Conservation (phyloP, 1,139 yeast species). For the Taphrina pruni region DNA sequence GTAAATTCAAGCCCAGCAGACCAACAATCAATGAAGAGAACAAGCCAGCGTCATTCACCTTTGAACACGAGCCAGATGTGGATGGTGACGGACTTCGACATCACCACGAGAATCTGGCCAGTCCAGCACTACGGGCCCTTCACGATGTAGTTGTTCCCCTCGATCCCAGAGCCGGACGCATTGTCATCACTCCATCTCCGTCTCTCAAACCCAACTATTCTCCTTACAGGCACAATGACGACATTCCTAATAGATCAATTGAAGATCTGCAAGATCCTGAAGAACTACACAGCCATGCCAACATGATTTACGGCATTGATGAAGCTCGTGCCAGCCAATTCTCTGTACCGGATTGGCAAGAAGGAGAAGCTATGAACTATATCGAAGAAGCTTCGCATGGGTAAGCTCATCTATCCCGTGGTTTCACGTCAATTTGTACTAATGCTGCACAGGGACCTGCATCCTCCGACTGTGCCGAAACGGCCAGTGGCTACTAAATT, state of each 20-base stretch:
- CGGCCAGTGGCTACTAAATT: constrained; percentile 30
- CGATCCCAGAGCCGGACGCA: constrained; percentile 38
- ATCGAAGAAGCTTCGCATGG: constrained; percentile 40
- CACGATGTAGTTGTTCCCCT: constrained; percentile 36
- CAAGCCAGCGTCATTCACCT: constrained; percentile 30
- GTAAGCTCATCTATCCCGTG: background rate
- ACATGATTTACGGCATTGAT: constrained; percentile 39
- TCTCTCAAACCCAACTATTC: constrained; percentile 31
- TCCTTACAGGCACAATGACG: constrained; percentile 33
- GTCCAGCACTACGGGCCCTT: constrained; percentile 33
- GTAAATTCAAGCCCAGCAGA: background rate
- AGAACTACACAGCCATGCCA: constrained; percentile 36
- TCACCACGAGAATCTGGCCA: constrained; percentile 32
- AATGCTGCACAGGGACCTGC: constrained; percentile 1
- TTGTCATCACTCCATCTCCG: constrained; percentile 37
- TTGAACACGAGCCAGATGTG: constrained; percentile 39
- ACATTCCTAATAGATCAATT: constrained; percentile 33
- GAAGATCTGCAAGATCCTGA: constrained; percentile 39
- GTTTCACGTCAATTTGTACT: background rate
- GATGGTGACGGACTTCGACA: constrained; percentile 35
- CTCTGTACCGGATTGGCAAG: constrained; percentile 39
- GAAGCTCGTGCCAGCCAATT: constrained; percentile 33
- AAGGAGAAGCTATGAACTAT: constrained; percentile 27
- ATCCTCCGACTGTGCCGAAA: constrained; percentile 23
- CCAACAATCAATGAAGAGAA: constrained; percentile 1